A percentile compares a stretch with the other conserved stretches of the same genome.
Evolutionary conservation across 2,329 filamentous ascomycete species (phyloP).

Genomic region (Neurospora crassa): DNA sequence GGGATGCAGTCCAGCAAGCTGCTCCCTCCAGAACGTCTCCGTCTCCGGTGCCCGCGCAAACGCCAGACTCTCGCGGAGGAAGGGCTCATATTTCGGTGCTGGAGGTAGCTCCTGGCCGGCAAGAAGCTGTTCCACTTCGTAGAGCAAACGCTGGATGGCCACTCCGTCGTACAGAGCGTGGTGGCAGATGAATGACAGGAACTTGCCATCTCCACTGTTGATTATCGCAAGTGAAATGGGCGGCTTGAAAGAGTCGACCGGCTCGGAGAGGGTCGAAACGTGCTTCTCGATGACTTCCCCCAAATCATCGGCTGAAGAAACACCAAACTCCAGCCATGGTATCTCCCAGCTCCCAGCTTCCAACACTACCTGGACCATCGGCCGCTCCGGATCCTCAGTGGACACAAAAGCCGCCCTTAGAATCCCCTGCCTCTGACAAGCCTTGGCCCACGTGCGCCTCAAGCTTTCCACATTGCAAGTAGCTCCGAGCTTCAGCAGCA

Average conservation of each 20-base stretch:
- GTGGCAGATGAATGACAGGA: conserved; percentile 50
- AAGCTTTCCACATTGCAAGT: conserved; percentile 26
- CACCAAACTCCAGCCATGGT: conserved; percentile 30
- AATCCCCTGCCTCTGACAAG: conserved; percentile 62
- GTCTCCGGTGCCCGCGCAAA: conserved; percentile 35
- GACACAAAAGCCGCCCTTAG: conserved; percentile 66
- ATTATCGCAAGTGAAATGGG: conserved; percentile 38
- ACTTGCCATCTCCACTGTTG: conserved; percentile 19
- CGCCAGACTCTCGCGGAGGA: conserved; percentile 45
- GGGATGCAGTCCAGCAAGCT: conserved; percentile 41
- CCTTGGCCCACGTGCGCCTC: conserved; percentile 48
- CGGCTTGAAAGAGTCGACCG: conserved; percentile 34
- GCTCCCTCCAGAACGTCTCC: conserved; percentile 56
- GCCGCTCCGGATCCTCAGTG: conserved; percentile 48
- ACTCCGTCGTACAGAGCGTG: conserved; percentile 84
- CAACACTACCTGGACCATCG: conserved; percentile 67
- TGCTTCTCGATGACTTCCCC: conserved; percentile 31
- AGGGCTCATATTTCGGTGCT: conserved; percentile 49
- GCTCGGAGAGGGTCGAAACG: conserved; percentile 26
- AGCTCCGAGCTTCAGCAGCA: conserved; percentile 27
- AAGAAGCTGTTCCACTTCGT: conserved; percentile 58
- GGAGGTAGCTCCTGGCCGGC: conserved; percentile 34
- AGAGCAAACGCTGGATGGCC: conserved; percentile 59
- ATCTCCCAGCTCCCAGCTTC: conserved; percentile 26
- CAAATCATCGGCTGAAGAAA: conserved; percentile 19